Percentiles rank a stretch among this genome's conserved stretches.
Evolutionary conservation across 2,329 filamentous ascomycete genomes (phyloP).

Genomic region (Colletotrichum horii): DNA sequence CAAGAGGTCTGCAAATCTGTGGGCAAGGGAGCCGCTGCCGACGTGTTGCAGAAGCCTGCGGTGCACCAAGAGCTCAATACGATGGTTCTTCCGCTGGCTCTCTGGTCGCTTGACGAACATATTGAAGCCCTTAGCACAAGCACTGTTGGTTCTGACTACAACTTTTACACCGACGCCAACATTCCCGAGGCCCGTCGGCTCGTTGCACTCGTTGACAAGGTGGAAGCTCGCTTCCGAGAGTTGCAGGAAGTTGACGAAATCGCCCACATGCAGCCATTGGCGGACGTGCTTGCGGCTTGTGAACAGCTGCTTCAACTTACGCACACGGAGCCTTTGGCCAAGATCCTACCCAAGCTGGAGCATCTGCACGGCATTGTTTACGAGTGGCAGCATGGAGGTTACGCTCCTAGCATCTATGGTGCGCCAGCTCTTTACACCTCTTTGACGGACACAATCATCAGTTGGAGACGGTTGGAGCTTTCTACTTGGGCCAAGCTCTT

Average conservation of each 20-base stretch:
- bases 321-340: slow-evolving; percentile 84
- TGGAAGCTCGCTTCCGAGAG: slow-evolving; percentile 74
- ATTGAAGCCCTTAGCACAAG: slow-evolving; percentile 44
- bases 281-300: slow-evolving; percentile 78
- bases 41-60: slow-evolving; percentile 24
- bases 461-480: slow-evolving; percentile 89
- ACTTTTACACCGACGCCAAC: slow-evolving; percentile 89
- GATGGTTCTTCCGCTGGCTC: slow-evolving; percentile 67
- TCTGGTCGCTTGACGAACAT: slow-evolving; percentile 70
- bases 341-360: slow-evolving; percentile 84
- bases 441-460: slow-evolving; percentile 80
- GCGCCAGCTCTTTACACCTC: slow-evolving; percentile 75
- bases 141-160: slow-evolving; percentile 62
- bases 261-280: slow-evolving; percentile 75
- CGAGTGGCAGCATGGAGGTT: slow-evolving; percentile 88
- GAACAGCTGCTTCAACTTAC: slow-evolving; percentile 76
- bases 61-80: slow-evolving; percentile 47
- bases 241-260: slow-evolving; percentile 72
- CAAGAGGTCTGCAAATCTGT: slow-evolving; percentile 48
- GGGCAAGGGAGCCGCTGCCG: slow-evolving; percentile 41
- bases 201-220: slow-evolving; percentile 69
- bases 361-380: slow-evolving; percentile 85
- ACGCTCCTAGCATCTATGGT: slow-evolving; percentile 81
- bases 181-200: slow-evolving; percentile 77
- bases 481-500: slow-evolving; percentile 91